Percentiles rank a stretch among this genome's conserved stretches.
Conservation (phyloP, 352 stramenopile genomes). For the Globisporangium cystogenes region DNA sequence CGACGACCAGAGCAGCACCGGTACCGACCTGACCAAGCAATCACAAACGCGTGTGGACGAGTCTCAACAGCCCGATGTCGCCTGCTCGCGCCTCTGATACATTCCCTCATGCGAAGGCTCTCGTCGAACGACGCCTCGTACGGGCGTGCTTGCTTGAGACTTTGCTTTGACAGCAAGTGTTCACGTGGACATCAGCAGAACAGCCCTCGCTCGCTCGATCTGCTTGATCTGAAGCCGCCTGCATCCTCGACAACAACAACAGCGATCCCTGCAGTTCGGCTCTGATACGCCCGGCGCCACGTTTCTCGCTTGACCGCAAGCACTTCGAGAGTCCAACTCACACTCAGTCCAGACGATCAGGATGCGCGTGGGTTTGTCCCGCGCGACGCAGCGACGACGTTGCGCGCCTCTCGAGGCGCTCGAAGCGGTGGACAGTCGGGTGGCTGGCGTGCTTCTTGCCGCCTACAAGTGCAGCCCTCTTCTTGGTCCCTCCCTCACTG, state of each 20-base stretch:
- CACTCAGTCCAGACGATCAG: background rate
- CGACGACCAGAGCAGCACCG: background rate
- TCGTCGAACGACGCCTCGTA: no score
- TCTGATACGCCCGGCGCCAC: conserved; percentile 1
- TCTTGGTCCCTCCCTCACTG: background rate
- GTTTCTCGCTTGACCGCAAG: background rate
- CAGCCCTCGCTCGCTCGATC: no score
- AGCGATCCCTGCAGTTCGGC: background rate
- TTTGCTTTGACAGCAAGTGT: no score
- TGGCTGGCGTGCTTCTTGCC: background rate
- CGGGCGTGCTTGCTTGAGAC: no score
- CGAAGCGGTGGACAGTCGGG: background rate
- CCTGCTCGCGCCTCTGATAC: background rate
- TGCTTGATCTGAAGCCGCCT: no score
- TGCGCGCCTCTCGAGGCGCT: background rate
- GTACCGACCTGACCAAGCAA: no score
- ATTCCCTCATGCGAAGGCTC: no score
- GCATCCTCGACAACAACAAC: background rate
- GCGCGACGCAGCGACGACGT: background rate
- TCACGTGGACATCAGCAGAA: no score
- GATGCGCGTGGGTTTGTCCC: background rate
- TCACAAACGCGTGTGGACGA: no score
- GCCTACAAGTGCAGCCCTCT: background rate
- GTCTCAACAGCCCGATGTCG: background rate
- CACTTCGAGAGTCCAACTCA: background rate